Evolutionary conservation across 73 alveolate species (phyloP), one percentile per base, ranked within the genome.

Genomic region (Symbiodinium pilosum): DNA sequence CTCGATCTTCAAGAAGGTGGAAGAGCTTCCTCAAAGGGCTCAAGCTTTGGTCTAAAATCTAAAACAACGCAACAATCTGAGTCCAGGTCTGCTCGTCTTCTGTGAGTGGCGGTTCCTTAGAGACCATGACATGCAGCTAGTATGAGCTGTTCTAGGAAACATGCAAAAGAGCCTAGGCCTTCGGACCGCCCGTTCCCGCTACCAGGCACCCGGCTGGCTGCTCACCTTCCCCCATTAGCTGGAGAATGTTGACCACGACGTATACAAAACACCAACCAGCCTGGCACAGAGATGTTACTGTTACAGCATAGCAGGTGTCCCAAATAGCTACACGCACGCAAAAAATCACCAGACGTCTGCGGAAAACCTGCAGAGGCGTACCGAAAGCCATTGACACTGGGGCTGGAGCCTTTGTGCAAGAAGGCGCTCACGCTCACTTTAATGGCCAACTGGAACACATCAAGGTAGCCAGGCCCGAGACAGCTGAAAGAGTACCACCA

Each of bases 401-500:
- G 97, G 97, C 88, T 91, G 97, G 11, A 91, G 88, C 97, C 97
- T 91, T 36, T 38, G 11, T 5, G 39, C 16, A 38, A 20, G 21
- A 47, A 47, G 59, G 59, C n/a, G n/a, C n/a, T n/a, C n/a, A n/a
- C n/a, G n/a, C n/a, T n/a, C n/a, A n/a, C n/a, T n/a, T n/a, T n/a
- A n/a, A n/a, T n/a, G n/a, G n/a, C n/a, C n/a, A n/a, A n/a, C n/a
- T n/a, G n/a, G n/a, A n/a, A n/a, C n/a, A n/a, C n/a, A n/a, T 47
- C 6, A 47, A 47, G 20, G 20, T 5, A n/a, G 81, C 59, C 21
- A 59, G 40, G 97, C n/a, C 39, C 41, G 30, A 39, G 34, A 69
- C 97, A 91, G 89, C 54, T 91, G 97, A 81, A 91, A 91, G 41
- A 68, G 87, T 43, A 91, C 97, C 89, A 91, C 97, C 97, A 91